phyloP scores from a whole-genome alignment of 2,329 filamentous ascomycete genomes.

The Diplodia sapinea region DNA sequence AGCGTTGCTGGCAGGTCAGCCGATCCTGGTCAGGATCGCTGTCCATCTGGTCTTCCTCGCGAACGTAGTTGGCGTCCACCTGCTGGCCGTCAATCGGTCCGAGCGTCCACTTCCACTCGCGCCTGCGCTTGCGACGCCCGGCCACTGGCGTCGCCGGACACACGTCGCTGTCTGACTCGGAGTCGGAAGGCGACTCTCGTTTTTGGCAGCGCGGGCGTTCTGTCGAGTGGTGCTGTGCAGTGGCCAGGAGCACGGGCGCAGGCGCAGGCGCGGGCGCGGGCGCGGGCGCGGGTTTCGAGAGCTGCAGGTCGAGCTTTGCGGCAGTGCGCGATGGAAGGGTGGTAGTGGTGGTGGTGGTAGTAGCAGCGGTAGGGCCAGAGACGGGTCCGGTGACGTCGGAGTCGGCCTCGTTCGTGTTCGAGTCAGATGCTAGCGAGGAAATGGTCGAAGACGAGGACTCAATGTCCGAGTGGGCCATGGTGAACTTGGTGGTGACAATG shows the following conservation, averaged over 20 bases:
- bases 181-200: conserved; percentile 49
- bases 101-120: conserved; percentile 65
- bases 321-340: conserved; percentile 23
- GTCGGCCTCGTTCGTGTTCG: conserved; percentile 31
- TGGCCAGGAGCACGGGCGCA: neutral
- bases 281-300: neutral
- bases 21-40: conserved; percentile 26
- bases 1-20: conserved; percentile 20
- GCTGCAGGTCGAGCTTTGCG: conserved; percentile 13
- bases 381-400: neutral
- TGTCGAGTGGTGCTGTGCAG: conserved; percentile 20
- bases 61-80: conserved; percentile 2
- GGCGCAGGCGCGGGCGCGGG: neutral
- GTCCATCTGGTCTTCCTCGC: conserved; percentile 11
- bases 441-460: conserved; percentile 48
- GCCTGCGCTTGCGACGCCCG: conserved; percentile 58
- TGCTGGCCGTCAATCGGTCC: conserved; percentile 48
- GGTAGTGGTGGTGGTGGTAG: neutral
- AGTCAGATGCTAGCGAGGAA: conserved; percentile 41
- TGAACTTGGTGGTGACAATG: conserved; percentile 62
- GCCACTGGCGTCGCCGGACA: conserved; percentile 61
- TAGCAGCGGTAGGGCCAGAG: too few relatives aligned
- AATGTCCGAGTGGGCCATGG: conserved; percentile 62
- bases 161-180: conserved; percentile 52
- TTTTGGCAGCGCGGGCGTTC: conserved; percentile 47